Base-by-base conservation (phyloP, 441 rosid genomes). In the Francoa sonchifolia region DNA sequence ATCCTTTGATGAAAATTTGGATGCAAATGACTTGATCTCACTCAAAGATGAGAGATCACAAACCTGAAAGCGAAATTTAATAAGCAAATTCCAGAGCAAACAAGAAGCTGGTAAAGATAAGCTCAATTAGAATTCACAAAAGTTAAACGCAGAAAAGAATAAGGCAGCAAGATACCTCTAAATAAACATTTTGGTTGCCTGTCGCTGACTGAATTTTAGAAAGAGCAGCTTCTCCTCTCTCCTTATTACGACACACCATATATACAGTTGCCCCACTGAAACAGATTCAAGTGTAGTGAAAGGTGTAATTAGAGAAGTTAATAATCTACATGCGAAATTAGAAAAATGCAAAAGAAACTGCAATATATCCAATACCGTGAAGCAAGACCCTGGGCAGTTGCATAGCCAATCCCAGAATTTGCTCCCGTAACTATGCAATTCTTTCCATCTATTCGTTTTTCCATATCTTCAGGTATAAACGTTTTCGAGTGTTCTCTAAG, bases 361-460 rank as follows among this genome's bases (percentile, higher is more conserved):
- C 30, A 44, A 14, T 20, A 42, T 4, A 43, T 42, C 45, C 54
- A 23, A 19, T 44, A 83, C 97, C 82, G 72, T 8, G 90, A 73
- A 65, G 95, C 95, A 58, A 84, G 83, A 40, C 82, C 90, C 69
- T 84, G 81, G 9, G 94, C 88, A 14, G 92, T 60, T 4, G 95
- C 79, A 62, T 55, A 89, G 44, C 97, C 97, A 54, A 84, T 70
- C 46, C 94, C 95, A 13, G 97, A 73, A 60, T 84, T 88, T 2
- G 94, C 95, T 44, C 97, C 94, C 1, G 94, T 88, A 11, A 84
- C 90, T 5, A 88, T 46, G 62, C 90, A 84, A 41, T 76, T 81
- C 69, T 74, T 73, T 44, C 95, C 94, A 5, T 81, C 77, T 0
- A 77, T 69, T 33, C 44, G 53, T 26, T 36, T 41, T 50, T 84